Conservation (phyloP, 2,329 filamentous ascomycete species). For the Penicillium frequentans region DNA sequence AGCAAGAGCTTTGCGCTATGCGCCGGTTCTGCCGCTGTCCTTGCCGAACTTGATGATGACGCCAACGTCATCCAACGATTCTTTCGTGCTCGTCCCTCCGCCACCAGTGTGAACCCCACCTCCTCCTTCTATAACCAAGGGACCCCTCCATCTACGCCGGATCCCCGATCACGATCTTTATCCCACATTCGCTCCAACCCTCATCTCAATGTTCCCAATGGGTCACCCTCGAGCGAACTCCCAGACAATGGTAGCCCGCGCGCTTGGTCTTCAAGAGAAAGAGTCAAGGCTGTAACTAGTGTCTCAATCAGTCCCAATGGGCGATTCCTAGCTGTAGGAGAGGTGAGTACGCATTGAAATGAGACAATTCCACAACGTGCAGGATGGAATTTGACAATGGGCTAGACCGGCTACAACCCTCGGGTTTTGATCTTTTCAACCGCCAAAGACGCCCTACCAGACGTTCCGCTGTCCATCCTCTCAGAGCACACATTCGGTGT, state of each 20-base stretch:
- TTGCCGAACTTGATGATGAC: conserved; percentile 74
- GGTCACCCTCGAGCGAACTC: conserved; percentile 52
- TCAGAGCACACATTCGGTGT: conserved; percentile 91
- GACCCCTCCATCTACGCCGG: conserved; percentile 58
- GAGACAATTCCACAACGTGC: not conserved
- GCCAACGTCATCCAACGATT: conserved; percentile 73
- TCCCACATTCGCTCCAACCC: conserved; percentile 51
- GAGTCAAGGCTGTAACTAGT: conserved; percentile 92
- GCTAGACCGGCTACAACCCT: conserved; percentile 83
- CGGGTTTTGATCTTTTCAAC: conserved; percentile 88
- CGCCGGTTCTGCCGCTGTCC: conserved; percentile 88
- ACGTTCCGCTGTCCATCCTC: conserved; percentile 79
- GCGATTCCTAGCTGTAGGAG: conserved; percentile 84
- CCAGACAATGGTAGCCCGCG: conserved; percentile 63
- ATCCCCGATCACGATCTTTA: conserved; percentile 60
- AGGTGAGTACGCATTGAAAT: conserved; percentile 51
- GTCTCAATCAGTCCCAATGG: conserved; percentile 85
- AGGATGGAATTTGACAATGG: not conserved
- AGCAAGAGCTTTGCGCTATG: conserved; percentile 79
- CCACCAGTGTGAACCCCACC: conserved; percentile 65
- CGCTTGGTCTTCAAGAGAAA: conserved; percentile 84
- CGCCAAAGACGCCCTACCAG: conserved; percentile 70
- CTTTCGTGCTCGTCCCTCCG: conserved; percentile 77
- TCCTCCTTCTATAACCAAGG: conserved; percentile 54
- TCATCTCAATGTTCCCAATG: conserved; percentile 43